Conservation (phyloP, 116 monocot genomes). For the Phalaenopsis hybrid region DNA sequence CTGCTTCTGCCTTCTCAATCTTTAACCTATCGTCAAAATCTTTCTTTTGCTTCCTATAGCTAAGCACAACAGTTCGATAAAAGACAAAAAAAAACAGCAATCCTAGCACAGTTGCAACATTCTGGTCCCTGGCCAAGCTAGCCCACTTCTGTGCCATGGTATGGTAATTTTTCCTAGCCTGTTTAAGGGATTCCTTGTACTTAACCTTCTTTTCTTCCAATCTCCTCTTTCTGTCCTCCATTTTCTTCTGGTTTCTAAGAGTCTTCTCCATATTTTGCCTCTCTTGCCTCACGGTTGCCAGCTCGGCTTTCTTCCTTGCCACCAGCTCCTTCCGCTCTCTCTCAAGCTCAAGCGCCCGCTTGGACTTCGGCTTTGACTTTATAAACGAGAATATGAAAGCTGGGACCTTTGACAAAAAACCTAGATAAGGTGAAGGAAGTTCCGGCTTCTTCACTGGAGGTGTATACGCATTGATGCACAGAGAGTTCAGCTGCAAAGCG, state of each 20-base stretch:
- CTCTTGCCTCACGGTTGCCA: conserved; percentile 41
- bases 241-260: conserved; percentile 42
- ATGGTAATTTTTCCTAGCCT: conserved; percentile 52
- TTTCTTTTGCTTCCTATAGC: conserved; percentile 70
- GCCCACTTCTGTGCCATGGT: conserved; percentile 54
- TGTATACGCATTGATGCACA: conserved; percentile 73
- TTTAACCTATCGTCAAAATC: conserved; percentile 83
- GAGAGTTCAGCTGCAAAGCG: conserved; percentile 29
- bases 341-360: conserved; percentile 56
- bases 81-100: conserved; percentile 57
- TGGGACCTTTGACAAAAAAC: conserved; percentile 31
- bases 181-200: conserved; percentile 42
- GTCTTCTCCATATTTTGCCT: conserved; percentile 50
- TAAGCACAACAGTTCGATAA: conserved; percentile 66
- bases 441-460: conserved; percentile 58
- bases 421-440: conserved; percentile 47
- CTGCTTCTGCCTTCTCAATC: conserved; percentile 77
- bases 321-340: conserved; percentile 39
- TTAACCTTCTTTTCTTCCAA: conserved; percentile 40
- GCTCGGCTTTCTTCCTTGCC: conserved; percentile 30
- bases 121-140: conserved; percentile 45
- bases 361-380: conserved; percentile 49
- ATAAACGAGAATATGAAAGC: conserved; percentile 14
- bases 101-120: conserved; percentile 49
- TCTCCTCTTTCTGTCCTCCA: conserved; percentile 44